phyloP scores from a whole-genome alignment of 805 yeast species.

The Yueomyces sp. region DNA sequence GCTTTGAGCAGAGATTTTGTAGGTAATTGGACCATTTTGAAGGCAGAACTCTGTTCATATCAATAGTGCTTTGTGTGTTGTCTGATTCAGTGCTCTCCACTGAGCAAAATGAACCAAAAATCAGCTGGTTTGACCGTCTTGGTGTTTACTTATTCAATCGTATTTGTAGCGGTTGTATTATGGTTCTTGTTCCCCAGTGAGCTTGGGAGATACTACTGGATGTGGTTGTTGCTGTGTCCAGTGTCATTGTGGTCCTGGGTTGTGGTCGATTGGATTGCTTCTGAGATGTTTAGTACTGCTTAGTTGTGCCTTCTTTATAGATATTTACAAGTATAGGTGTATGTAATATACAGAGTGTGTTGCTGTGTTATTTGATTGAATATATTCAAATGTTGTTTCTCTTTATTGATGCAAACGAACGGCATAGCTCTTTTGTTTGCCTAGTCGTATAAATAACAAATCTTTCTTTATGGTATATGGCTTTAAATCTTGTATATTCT shows the following conservation, averaged over 20 bases:
- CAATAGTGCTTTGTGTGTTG: too few relatives aligned
- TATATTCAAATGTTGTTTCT: too few relatives aligned
- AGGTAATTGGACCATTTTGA: too few relatives aligned
- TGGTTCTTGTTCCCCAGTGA: constrained; percentile 6
- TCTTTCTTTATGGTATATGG: constrained; percentile 38
- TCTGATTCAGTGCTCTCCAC: neutral
- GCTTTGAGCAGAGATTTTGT: too few relatives aligned
- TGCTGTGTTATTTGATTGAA: too few relatives aligned
- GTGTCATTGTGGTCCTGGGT: constrained; percentile 23
- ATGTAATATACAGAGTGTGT: too few relatives aligned
- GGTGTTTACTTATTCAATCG: constrained; percentile 10
- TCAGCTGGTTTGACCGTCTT: constrained; percentile 8
- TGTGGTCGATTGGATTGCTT: constrained; percentile 22
- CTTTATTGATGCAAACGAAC: neutral
- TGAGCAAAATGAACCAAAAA: constrained; percentile 8
- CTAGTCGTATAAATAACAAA: constrained; percentile 49
- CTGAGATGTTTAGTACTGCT: constrained; percentile 20
- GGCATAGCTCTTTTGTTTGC: constrained; percentile 55
- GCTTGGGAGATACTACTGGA: constrained; percentile 16
- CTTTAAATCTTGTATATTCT: constrained; percentile 26
- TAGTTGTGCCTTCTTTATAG: constrained; percentile 3
- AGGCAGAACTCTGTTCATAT: too few relatives aligned
- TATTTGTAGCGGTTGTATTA: constrained; percentile 3
- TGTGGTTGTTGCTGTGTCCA: constrained; percentile 17
- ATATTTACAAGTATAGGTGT: too few relatives aligned